Evolutionary conservation across 2,329 filamentous ascomycete genomes (phyloP).

Genomic region (Penicillium sp.): DNA sequence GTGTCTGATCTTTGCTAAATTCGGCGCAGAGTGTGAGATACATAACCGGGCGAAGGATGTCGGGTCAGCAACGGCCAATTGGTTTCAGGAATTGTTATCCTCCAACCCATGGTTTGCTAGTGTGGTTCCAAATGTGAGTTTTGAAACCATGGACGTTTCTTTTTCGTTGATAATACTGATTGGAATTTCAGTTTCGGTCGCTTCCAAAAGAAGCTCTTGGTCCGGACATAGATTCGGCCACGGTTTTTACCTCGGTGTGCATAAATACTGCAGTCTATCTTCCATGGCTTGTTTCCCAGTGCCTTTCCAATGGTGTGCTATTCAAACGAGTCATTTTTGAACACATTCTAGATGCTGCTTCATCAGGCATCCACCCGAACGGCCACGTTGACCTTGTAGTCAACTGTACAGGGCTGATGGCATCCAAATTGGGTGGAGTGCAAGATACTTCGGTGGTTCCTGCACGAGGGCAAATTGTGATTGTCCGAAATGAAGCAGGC

Average conservation of each 20-base stretch:
- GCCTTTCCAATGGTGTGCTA: constrained; percentile 66
- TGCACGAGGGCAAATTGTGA: constrained; percentile 74
- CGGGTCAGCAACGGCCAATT: constrained; percentile 50
- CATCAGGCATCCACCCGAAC: constrained; percentile 53
- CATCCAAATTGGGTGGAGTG: constrained; percentile 74
- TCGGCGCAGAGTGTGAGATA: constrained; percentile 38
- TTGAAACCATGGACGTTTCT: too few relatives aligned
- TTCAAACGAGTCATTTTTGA: constrained; percentile 60
- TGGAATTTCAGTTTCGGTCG: constrained; percentile 54
- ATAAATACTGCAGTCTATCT: constrained; percentile 87
- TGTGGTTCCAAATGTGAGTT: constrained; percentile 62
- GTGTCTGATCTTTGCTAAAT: constrained; percentile 26
- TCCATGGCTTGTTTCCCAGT: constrained; percentile 76
- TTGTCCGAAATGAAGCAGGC: constrained; percentile 73
- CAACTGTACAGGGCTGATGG: constrained; percentile 78
- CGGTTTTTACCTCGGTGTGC: constrained; percentile 76
- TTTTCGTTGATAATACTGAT: background rate
- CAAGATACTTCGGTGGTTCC: constrained; percentile 70
- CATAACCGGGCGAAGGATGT: constrained; percentile 64
- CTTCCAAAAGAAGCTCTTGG: constrained; percentile 58
- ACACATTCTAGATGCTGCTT: constrained; percentile 68
- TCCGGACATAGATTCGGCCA: constrained; percentile 66
- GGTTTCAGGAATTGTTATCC: constrained; percentile 65
- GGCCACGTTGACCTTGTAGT: constrained; percentile 64
- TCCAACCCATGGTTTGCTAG: constrained; percentile 69